phyloP scores from a whole-genome alignment of 192 early-diverging fungal species.

The Phycomyces nitens region DNA sequence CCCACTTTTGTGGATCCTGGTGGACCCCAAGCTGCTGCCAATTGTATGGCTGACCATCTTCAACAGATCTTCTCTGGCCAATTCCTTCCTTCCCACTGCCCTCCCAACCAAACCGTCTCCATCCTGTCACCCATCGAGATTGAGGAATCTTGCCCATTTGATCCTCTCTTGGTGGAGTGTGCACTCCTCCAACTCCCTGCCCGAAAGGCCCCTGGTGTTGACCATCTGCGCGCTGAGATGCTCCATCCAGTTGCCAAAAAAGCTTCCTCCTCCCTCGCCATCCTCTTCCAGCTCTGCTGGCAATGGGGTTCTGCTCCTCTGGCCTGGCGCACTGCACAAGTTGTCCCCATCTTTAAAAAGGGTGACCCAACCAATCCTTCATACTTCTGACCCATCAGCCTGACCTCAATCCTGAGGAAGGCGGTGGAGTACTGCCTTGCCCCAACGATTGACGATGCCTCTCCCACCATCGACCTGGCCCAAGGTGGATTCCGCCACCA shows the following conservation, averaged over 20 bases:
- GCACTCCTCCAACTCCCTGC: not conserved
- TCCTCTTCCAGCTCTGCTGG: conserved; percentile 18
- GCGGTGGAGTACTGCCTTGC: conserved; percentile 15
- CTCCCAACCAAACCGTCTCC: no score
- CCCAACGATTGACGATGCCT: not conserved
- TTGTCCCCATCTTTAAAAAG: conserved; percentile 18
- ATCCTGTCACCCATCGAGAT: no score
- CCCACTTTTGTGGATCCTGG: no score
- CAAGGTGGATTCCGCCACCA: conserved; percentile 21
- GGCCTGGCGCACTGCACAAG: conserved; percentile 15
- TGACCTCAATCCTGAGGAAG: conserved; percentile 14
- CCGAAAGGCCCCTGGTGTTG: conserved; percentile 14
- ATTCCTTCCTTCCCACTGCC: no score
- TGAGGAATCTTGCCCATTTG: no score
- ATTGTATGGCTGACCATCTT: no score
- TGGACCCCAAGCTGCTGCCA: no score
- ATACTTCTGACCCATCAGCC: conserved; percentile 14
- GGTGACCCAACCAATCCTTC: not conserved
- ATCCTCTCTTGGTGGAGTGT: no score
- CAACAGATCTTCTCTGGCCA: no score
- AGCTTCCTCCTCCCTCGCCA: not conserved
- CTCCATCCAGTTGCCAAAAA: not conserved
- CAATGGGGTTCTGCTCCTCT: not conserved
- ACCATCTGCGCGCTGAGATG: conserved; percentile 22
- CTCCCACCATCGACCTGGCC: conserved; percentile 8